Conservation (phyloP, 148 eudicot species). For the Silene conica region DNA sequence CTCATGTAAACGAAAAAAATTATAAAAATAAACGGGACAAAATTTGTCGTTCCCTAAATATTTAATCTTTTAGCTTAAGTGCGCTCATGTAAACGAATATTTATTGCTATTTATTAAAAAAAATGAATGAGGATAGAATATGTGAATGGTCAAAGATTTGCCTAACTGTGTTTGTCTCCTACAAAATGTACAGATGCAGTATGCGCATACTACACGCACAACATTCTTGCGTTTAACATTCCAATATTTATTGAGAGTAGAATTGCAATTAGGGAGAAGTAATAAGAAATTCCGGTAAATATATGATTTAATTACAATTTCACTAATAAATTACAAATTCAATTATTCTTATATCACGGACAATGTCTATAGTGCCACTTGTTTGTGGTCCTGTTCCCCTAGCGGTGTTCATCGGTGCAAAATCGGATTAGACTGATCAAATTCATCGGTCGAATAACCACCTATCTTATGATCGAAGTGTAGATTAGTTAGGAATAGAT, state of each 20-base stretch:
- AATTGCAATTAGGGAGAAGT: background rate
- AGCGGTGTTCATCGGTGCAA: no score
- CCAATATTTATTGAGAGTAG: constrained; percentile 9
- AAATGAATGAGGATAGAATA: background rate
- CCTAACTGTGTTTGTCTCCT: background rate
- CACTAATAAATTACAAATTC: background rate
- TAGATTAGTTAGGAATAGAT: no score
- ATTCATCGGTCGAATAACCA: no score
- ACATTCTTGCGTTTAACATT: constrained; percentile 39
- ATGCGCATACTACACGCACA: constrained; percentile 13
- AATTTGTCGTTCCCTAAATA: no score
- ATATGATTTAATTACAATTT: background rate
- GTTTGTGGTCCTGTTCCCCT: background rate
- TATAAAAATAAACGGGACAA: no score
- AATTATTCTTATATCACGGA: background rate
- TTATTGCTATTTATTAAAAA: no score
- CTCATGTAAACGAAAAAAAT: no score
- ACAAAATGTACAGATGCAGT: background rate
- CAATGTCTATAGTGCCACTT: background rate
- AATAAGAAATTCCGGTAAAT: background rate
- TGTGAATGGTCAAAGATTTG: background rate
- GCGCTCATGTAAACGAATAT: no score
- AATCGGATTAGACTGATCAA: no score
- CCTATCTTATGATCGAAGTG: no score
- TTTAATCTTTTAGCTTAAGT: no score